Base-by-base conservation (phyloP, 805 yeast species). In the Grigorovia yakushimaensis region DNA sequence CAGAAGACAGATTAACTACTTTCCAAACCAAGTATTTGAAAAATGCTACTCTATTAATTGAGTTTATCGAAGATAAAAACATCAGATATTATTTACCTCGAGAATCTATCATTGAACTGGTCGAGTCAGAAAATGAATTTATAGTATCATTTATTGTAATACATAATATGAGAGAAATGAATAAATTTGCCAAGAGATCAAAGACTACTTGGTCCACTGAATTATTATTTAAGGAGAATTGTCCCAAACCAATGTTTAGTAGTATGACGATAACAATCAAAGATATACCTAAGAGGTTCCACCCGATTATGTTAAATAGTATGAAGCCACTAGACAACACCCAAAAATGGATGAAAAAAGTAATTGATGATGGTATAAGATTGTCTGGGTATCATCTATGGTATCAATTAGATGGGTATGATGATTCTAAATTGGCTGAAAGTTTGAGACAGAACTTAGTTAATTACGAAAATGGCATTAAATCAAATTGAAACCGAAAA, bases 381-480 rank as follows among this genome's bases (percentile, higher is more conserved):
- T 65, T 79, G 3, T 68, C 82, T 5, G 77, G 77, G 33, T 78
- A 78, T 54, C 76, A 83, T 59, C 68, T 88, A 19, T 88, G 96
- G 96, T 86, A 82, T 57, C 87, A 84, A 55, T 71, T 91, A 10
- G 93, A 84, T 62, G 89, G 88, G 0, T 73, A 76, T 42, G 76
- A 78, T 46, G 93, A 85, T 60, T 86, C 81, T 52, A 64, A 66
- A 1, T 55, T 84, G 42, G 84, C 85, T 0, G 93, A 85, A 55
- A 69, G 71, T 7, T 62, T 84, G 38, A 72, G 94, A 54, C 69
- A 71, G 42, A 80, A 77, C 47, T 63, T 82, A 45, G 73, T 72
- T 47, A 72, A 71, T 17, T 76, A 75, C 57, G 86, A 81, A 54
- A 75, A 68, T 45, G 65, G 66, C n/a, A n/a, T n/a, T n/a, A n/a